Conservation (phyloP, 768 basidiomycete genomes). For the Sistotremastrum suecicum region DNA sequence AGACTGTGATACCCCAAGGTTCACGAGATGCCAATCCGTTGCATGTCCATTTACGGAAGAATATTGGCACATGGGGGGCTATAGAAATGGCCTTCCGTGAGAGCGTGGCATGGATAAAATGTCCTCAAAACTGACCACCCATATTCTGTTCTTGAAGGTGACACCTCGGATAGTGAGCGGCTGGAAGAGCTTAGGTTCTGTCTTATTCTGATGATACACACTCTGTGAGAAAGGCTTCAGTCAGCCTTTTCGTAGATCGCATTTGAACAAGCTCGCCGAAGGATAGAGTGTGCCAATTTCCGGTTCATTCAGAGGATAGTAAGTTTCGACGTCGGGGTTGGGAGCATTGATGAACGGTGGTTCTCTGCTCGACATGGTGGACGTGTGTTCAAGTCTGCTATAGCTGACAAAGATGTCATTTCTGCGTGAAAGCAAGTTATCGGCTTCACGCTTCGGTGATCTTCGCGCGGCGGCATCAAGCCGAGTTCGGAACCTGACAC, state of each 20-base stretch:
- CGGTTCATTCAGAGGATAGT: constrained; percentile 47
- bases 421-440: too few species aligned
- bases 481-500: too few species aligned
- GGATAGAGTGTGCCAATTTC: constrained; percentile 30
- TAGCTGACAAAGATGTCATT: too few species aligned
- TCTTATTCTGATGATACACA: constrained; percentile 31
- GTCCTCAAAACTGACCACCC: constrained; percentile 30
- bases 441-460: too few species aligned
- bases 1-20: constrained; percentile 38
- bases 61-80: constrained; percentile 80
- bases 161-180: constrained; percentile 46
- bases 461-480: too few species aligned
- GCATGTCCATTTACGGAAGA: constrained; percentile 58
- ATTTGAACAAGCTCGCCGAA: constrained; percentile 10
- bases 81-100: neutral
- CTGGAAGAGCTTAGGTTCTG: constrained; percentile 46
- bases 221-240: constrained; percentile 10
- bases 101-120: neutral
- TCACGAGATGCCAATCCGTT: constrained; percentile 76
- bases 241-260: too few species aligned
- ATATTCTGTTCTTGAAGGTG: constrained; percentile 65
- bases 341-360: constrained; percentile 26
- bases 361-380: too few species aligned
- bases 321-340: constrained; percentile 37
- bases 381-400: too few species aligned